A percentile compares a stretch with the other conserved stretches of the same genome.
These are phyloP conservation scores for Cercospora sp. DNA, from an alignment of 2,329 filamentous ascomycete species.

Conservation along the genomic window DNA sequence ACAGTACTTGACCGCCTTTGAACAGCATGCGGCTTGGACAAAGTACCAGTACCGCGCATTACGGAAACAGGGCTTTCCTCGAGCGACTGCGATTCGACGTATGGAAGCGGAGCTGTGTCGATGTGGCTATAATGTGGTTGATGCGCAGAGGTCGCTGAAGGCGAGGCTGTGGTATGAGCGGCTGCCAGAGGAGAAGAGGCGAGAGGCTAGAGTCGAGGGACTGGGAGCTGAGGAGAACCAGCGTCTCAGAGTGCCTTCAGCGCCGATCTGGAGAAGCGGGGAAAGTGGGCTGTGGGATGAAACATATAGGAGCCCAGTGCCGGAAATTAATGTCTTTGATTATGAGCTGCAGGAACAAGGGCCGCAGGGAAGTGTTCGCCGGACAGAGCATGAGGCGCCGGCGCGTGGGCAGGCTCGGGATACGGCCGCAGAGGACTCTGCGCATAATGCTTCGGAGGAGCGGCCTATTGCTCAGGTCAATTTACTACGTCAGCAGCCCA, in stretches of 20 bases:
- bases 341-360: background rate
- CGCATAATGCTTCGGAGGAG: background rate
- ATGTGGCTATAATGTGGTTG: constrained; percentile 6
- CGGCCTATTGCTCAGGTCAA: background rate
- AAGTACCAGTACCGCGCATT: background rate
- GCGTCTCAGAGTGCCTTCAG: background rate
- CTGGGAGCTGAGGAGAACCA: background rate
- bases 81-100: constrained; percentile 3
- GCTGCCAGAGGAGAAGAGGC: background rate
- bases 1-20: background rate
- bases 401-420: background rate
- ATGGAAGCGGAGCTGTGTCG: constrained; percentile 6
- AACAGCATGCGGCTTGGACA: constrained; percentile 1
- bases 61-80: background rate
- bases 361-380: background rate
- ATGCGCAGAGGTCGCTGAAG: constrained; percentile 5
- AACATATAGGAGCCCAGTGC: background rate
- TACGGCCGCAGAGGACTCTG: background rate
- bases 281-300: background rate
- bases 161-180: background rate
- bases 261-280: background rate
- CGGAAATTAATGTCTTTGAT: background rate
- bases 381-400: background rate
- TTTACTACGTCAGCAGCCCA: background rate
- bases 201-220: background rate